Percentiles rank a stretch among this genome's conserved stretches.
phyloP scores from a whole-genome alignment of 306 rosid genomes.

The Dalbergia oliveri region DNA sequence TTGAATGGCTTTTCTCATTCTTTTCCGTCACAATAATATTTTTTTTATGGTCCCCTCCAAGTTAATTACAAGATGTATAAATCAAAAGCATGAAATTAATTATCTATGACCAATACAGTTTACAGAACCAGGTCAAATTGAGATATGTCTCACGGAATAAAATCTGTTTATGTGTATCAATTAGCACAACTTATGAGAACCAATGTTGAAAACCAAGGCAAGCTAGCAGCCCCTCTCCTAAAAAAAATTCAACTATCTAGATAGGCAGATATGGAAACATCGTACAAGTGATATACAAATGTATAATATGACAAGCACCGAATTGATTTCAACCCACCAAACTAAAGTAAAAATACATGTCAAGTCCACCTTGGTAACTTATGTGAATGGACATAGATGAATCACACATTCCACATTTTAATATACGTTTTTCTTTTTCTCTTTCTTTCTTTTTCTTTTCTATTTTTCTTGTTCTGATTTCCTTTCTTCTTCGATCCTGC shows the following conservation, averaged over 20 bases:
- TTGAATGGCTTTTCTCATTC: constrained; percentile 9
- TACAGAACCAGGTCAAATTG: constrained; percentile 35
- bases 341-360: neutral
- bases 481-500: neutral
- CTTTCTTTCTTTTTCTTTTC: no score
- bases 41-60: constrained; percentile 11
- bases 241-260: constrained; percentile 39
- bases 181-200: constrained; percentile 19
- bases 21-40: constrained; percentile 9
- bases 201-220: neutral
- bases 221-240: constrained; percentile 22
- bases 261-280: constrained; percentile 26
- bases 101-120: neutral
- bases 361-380: neutral
- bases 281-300: constrained; percentile 40
- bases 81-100: neutral
- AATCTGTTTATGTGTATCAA: constrained; percentile 11
- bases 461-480: neutral
- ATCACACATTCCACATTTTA: neutral
- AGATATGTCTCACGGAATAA: constrained; percentile 25
- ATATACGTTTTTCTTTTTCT: neutral
- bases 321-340: constrained; percentile 1
- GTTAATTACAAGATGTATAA: neutral
- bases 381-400: neutral
- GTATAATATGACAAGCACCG: neutral